Evolutionary conservation across 164 flowering plant species (phyloP).

Genomic region (Tetracentron sinense): DNA sequence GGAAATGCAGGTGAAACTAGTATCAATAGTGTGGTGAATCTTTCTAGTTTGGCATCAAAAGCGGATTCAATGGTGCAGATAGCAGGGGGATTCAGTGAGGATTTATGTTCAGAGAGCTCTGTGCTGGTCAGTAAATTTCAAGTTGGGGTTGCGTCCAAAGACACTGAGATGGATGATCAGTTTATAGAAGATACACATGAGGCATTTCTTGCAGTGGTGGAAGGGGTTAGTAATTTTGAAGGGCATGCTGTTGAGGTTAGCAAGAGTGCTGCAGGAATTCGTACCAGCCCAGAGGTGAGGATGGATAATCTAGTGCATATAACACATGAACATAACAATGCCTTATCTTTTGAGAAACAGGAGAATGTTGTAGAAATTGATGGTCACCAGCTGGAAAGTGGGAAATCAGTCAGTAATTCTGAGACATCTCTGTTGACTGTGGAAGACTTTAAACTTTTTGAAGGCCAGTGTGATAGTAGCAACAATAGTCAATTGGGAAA

Average conservation of each 20-base stretch:
- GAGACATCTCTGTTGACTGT: conserved; percentile 16
- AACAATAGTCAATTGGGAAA: conserved; percentile 9
- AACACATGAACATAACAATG: background rate
- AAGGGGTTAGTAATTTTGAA: conserved; percentile 13
- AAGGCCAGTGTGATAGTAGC: conserved; percentile 15
- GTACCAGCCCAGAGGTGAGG: conserved; percentile 10
- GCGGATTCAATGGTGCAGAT: background rate
- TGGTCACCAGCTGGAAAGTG: conserved; percentile 12
- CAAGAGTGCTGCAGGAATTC: conserved; percentile 4
- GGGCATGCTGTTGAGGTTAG: conserved; percentile 16
- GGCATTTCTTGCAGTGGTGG: conserved; percentile 8
- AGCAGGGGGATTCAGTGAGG: background rate
- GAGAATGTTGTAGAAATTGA: conserved; percentile 4
- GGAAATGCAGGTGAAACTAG: background rate
- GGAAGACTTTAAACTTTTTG: conserved; percentile 15
- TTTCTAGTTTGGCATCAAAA: background rate
- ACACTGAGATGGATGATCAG: conserved; percentile 16
- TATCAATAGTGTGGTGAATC: background rate
- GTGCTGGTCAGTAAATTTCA: conserved; percentile 2
- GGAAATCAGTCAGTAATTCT: conserved; percentile 11
- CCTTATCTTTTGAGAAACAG: conserved; percentile 7
- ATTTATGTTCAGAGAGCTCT: background rate
- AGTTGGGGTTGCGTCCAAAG: conserved; percentile 10
- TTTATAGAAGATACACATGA: conserved; percentile 12
- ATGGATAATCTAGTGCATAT: conserved; percentile 7